A percentile compares a stretch with the other conserved stretches of the same genome.
phyloP scores from a whole-genome alignment of 306 rosid species.

The Dalbergia oliveri region DNA sequence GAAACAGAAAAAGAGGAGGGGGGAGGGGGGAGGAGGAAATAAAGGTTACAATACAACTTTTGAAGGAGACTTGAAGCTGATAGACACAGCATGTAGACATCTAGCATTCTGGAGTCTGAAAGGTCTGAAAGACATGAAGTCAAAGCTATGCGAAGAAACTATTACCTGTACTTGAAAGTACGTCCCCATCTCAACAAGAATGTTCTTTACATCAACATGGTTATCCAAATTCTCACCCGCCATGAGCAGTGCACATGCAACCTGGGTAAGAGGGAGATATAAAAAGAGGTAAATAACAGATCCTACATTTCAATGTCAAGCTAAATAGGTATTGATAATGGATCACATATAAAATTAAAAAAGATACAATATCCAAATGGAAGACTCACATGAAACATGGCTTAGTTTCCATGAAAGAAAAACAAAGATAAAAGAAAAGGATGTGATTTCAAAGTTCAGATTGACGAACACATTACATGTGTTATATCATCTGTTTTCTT shows the following conservation, averaged over 20 bases:
- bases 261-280: constrained; percentile 46
- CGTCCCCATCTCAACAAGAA: constrained; percentile 71
- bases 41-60: constrained; percentile 20
- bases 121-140: constrained; percentile 7
- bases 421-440: constrained; percentile 7
- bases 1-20: constrained; percentile 16
- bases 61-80: constrained; percentile 9
- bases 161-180: constrained; percentile 74
- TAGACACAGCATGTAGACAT: not conserved
- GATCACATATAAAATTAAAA: not conserved
- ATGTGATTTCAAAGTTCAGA: constrained; percentile 15
- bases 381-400: not conserved
- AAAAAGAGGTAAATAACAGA: constrained; percentile 35
- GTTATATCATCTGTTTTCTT: constrained; percentile 13
- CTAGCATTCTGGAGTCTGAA: constrained; percentile 14
- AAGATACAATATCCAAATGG: not conserved
- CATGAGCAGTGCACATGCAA: constrained; percentile 68
- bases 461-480: not conserved
- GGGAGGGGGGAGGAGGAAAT: not conserved
- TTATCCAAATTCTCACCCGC: constrained; percentile 63
- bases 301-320: constrained; percentile 29
- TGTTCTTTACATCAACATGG: constrained; percentile 60
- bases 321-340: constrained; percentile 36
- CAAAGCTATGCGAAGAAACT: not conserved
- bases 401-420: not conserved